Conservation (phyloP, 2,329 filamentous ascomycete genomes). For the Pseudocercospora fijiensis region DNA sequence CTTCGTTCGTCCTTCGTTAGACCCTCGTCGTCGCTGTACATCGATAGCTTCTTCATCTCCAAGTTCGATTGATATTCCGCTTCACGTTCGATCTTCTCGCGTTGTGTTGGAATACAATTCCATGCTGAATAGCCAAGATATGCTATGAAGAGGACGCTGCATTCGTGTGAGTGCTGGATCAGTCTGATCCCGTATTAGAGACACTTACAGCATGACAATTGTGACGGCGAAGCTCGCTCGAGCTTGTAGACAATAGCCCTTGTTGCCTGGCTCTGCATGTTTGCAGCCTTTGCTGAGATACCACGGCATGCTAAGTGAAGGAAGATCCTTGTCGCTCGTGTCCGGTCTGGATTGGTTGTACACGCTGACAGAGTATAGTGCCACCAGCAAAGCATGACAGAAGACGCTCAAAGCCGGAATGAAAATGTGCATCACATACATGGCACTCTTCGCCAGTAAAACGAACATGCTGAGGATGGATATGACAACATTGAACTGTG, state of each 20-base stretch:
- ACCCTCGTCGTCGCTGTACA: slow-evolving; percentile 44
- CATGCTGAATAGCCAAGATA: slow-evolving; percentile 62
- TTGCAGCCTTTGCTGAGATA: slow-evolving; percentile 70
- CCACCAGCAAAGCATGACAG: slow-evolving; percentile 58
- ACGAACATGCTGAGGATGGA: slow-evolving; percentile 75
- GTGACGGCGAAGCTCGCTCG: slow-evolving; percentile 66
- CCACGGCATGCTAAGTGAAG: slow-evolving; percentile 66
- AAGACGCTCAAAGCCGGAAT: slow-evolving; percentile 63
- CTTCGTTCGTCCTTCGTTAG: slow-evolving; percentile 51
- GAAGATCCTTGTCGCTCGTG: slow-evolving; percentile 63
- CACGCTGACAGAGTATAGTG: slow-evolving; percentile 64
- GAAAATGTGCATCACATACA: slow-evolving; percentile 70
- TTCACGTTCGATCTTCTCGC: slow-evolving; percentile 34
- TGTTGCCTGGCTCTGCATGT: slow-evolving; percentile 49
- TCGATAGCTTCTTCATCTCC: slow-evolving; percentile 56
- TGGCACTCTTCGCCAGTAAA: slow-evolving; percentile 67
- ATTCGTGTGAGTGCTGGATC: slow-evolving; percentile 11
- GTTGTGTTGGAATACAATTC: slow-evolving; percentile 49
- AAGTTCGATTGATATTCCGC: slow-evolving; percentile 31
- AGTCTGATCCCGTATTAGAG: neutral
- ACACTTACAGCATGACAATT: slow-evolving; percentile 66
- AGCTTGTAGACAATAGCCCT: slow-evolving; percentile 63
- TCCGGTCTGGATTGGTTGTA: slow-evolving; percentile 73
- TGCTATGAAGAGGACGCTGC: slow-evolving; percentile 59
- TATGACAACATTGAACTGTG: slow-evolving; percentile 73